Conservation (phyloP, 495 filamentous ascomycete genomes). For the Penicillium paradoxum region DNA sequence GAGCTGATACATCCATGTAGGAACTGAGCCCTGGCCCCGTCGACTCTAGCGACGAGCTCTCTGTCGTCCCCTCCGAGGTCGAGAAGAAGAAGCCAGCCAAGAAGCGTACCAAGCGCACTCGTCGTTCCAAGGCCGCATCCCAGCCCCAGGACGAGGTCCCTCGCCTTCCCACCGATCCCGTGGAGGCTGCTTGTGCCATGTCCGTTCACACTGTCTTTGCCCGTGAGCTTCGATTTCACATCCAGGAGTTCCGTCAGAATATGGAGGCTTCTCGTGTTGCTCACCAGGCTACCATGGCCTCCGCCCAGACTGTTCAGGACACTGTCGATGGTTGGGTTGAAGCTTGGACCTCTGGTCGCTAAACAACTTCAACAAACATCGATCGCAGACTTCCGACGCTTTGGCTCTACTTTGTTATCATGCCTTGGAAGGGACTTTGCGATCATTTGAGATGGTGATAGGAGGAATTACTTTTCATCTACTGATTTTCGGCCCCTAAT, state of each 20-base stretch:
- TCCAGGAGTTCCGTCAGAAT: constrained; percentile 14
- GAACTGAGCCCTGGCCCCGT: background rate
- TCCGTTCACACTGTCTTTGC: constrained; percentile 11
- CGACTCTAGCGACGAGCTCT: background rate
- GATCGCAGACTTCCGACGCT: background rate
- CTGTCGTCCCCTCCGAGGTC: background rate
- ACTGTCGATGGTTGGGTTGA: constrained; percentile 15
- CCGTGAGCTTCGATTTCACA: constrained; percentile 7
- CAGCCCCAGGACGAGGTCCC: background rate
- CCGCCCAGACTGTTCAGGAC: constrained; percentile 10
- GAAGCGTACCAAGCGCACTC: background rate
- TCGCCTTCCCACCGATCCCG: background rate
- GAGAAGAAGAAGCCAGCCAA: background rate
- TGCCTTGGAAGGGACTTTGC: background rate
- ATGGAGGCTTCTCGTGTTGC: constrained; percentile 12
- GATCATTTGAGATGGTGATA: background rate
- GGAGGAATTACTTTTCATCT: background rate
- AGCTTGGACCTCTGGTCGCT: constrained; percentile 9
- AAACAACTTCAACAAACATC: background rate
- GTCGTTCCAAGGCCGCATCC: background rate
- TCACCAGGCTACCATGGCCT: constrained; percentile 7
- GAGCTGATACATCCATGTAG: background rate
- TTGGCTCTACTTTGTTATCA: background rate
- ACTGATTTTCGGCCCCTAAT: no score
- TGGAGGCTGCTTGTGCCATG: constrained; percentile 7